phyloP scores from a whole-genome alignment of 192 early-diverging fungal genomes.

The Chytriomyces sp. region DNA sequence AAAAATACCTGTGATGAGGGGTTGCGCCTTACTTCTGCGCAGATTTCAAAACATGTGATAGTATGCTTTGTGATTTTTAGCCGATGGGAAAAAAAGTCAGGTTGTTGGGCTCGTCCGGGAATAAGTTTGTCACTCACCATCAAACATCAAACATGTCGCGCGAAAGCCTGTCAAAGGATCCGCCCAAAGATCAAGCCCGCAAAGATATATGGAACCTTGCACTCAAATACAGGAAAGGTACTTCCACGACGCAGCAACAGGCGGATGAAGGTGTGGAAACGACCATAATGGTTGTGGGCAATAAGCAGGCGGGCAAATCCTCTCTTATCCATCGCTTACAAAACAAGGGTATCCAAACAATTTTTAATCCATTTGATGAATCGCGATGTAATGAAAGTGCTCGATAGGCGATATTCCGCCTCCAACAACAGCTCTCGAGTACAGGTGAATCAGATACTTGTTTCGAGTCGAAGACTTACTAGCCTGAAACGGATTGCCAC shows the following conservation, averaged over 20 bases:
- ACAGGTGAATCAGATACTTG: constrained; percentile 34
- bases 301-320: constrained; percentile 44
- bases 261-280: constrained; percentile 45
- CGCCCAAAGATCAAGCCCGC: background rate
- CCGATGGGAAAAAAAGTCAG: too few relatives aligned
- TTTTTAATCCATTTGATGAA: background rate
- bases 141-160: background rate
- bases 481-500: too few relatives aligned
- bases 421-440: constrained; percentile 54
- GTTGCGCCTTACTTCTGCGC: too few relatives aligned
- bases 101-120: too few relatives aligned
- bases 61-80: too few relatives aligned
- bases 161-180: background rate
- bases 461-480: too few relatives aligned
- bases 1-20: constrained; percentile 28
- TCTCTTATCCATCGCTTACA: constrained; percentile 49
- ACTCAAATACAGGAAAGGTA: constrained; percentile 39
- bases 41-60: too few relatives aligned
- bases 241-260: background rate
- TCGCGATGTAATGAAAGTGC: background rate
- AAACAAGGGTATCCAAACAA: constrained; percentile 44
- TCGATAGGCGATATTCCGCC: constrained; percentile 46
- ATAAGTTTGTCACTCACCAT: too few relatives aligned
- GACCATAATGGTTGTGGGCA: constrained; percentile 47
- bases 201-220: constrained; percentile 55